phyloP scores from a whole-genome alignment of 805 yeast species.

The Sugiyamaella marilandica region DNA sequence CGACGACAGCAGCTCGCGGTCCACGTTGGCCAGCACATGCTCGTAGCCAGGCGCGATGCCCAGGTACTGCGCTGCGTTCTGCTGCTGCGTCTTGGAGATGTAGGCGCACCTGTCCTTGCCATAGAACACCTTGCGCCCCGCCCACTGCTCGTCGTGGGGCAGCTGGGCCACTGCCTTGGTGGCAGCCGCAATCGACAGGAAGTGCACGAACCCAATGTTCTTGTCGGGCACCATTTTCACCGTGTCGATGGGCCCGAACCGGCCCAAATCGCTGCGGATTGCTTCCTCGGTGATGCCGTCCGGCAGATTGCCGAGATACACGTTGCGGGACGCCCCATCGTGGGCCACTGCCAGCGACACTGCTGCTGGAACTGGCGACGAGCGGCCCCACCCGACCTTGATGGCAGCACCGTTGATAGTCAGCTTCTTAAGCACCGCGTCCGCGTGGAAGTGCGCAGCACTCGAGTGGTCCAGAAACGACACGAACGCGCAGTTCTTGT shows the following conservation, averaged over 20 bases:
- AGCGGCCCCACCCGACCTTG: slow-evolving; percentile 90
- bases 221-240: slow-evolving; percentile 76
- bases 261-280: slow-evolving; percentile 57
- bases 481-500: slow-evolving; percentile 83
- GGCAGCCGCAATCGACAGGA: slow-evolving; percentile 80
- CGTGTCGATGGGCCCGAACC: slow-evolving; percentile 80
- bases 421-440: slow-evolving; percentile 79
- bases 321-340: slow-evolving; percentile 91
- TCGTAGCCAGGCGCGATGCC: slow-evolving; percentile 90
- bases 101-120: slow-evolving; percentile 92
- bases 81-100: slow-evolving; percentile 92
- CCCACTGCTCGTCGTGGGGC: slow-evolving; percentile 60
- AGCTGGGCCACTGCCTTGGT: slow-evolving; percentile 75
- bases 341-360: slow-evolving; percentile 72
- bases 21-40: slow-evolving; percentile 67
- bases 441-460: slow-evolving; percentile 88
- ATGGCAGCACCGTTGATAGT: slow-evolving; percentile 77
- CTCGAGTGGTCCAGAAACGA: slow-evolving; percentile 85
- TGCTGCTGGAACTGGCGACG: slow-evolving; percentile 66
- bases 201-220: slow-evolving; percentile 78
- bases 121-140: slow-evolving; percentile 73
- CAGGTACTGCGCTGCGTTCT: slow-evolving; percentile 91
- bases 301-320: slow-evolving; percentile 76
- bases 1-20: slow-evolving; percentile 42
- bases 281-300: slow-evolving; percentile 63